Base-by-base conservation (phyloP, 805 yeast genomes). In the Sugiyamaella qingdaonensis region DNA sequence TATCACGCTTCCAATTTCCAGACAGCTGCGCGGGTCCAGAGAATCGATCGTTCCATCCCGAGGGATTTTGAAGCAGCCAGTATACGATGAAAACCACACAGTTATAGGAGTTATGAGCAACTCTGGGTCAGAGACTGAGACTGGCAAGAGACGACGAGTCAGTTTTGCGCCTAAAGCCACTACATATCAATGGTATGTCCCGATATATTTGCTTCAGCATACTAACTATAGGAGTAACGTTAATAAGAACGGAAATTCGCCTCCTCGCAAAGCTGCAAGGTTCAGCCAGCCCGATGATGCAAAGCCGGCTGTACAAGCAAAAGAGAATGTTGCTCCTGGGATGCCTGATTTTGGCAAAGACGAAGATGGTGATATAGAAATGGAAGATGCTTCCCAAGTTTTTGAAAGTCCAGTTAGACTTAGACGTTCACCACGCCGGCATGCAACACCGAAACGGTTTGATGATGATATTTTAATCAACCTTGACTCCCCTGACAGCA, bases 81-180 rank as follows among this genome's bases (percentile, higher is more conserved):
- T 39, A 7, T 47, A 68, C 48, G 52, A 58, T 3, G 57, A 49
- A 8, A 57, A 72, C 52, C 64, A 69, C 37, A 74, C 77, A 3
- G 70, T 67, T 2, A 65, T 73, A 11, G 73, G 75, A 0, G 60
- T 73, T 5, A 64, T 73, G 61, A 73, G 35, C 56, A 35, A 64
- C 19, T 44, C 48, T 9, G 54, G 48, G 10, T 39, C 44, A 14
- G 51, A 56, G n/a, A 57, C 58, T 21, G 51, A 55, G 46, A 45
- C 41, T 11, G 58, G 66, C 35, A 67, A 70, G 34, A 67, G 69
- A 35, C 68, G 92, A 53, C 68, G 92, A 24, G 92, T 86, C 4
- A 82, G 89, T 3, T 86, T 86, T 73, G 91, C 91, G 0, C 86
- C 86, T 0, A 87, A 82, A 27, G 54, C 58, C 4, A 39, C 47